A percentile compares a stretch with the other conserved stretches of the same genome.
phyloP scores from a whole-genome alignment of 345 rosid species.

The Trapa bicornis region DNA sequence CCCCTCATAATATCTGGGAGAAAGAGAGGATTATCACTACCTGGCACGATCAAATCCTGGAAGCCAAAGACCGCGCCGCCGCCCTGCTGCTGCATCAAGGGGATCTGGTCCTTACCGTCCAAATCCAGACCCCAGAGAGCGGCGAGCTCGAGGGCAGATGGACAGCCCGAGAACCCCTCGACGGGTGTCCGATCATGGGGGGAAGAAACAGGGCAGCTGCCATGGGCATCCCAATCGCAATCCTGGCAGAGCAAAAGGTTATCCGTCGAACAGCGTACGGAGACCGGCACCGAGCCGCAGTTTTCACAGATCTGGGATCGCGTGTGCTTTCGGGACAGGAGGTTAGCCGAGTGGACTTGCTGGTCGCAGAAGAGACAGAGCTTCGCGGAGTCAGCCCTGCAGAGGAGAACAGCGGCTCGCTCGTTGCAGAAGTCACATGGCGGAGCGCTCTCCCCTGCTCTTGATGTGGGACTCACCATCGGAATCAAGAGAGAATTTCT shows the following conservation, averaged over 20 bases:
- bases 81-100: not conserved
- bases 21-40: not conserved
- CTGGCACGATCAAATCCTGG: constrained; percentile 44
- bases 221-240: constrained; percentile 21
- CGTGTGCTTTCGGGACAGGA: constrained; percentile 57
- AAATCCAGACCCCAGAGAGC: constrained; percentile 15
- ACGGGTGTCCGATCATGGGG: constrained; percentile 11
- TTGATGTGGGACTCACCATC: constrained; percentile 28
- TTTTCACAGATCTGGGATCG: constrained; percentile 95
- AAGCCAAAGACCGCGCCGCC: constrained; percentile 7
- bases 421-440: constrained; percentile 77
- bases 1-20: not conserved
- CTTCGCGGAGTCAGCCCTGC: constrained; percentile 83
- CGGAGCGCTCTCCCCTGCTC: constrained; percentile 11
- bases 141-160: constrained; percentile 22
- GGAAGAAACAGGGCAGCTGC: constrained; percentile 12
- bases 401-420: constrained; percentile 56
- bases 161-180: constrained; percentile 32
- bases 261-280: constrained; percentile 15
- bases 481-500: not conserved
- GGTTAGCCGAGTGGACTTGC: constrained; percentile 86
- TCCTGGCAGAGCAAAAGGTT: constrained; percentile 23
- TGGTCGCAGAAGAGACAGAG: constrained; percentile 82
- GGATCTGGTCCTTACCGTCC: constrained; percentile 3
- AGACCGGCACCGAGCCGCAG: constrained; percentile 36